A percentile compares a stretch with the other conserved stretches of the same genome.
Evolutionary conservation across 441 rosid species (phyloP).

Genomic region (Flueggea neowawraea): DNA sequence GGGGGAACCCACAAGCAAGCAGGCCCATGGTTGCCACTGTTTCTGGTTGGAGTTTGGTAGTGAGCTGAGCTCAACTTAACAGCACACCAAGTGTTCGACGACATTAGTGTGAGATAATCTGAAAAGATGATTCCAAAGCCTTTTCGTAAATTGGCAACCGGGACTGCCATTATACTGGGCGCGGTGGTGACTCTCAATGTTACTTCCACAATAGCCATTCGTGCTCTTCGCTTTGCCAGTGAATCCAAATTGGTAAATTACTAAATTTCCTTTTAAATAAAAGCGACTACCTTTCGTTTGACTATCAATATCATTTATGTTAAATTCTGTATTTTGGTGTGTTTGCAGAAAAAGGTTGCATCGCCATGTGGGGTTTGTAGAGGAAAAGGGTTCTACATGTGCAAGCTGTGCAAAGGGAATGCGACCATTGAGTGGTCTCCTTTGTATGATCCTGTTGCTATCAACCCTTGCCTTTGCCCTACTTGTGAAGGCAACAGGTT

Average conservation of each 20-base stretch:
- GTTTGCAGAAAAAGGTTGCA: slow-evolving; percentile 39
- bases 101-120: slow-evolving; percentile 37
- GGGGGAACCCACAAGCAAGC: too few species aligned
- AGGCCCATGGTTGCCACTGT: too few species aligned
- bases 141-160: slow-evolving; percentile 30
- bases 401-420: slow-evolving; percentile 80
- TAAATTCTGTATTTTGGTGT: not conserved
- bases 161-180: slow-evolving; percentile 45
- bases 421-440: slow-evolving; percentile 81
- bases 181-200: slow-evolving; percentile 49
- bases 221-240: slow-evolving; percentile 33
- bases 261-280: not conserved
- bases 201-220: slow-evolving; percentile 43
- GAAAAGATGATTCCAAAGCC: slow-evolving; percentile 56
- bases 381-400: slow-evolving; percentile 83
- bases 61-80: not conserved
- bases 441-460: slow-evolving; percentile 67
- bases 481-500: slow-evolving; percentile 89
- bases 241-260: slow-evolving; percentile 51
- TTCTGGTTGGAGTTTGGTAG: too few species aligned
- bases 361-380: slow-evolving; percentile 54
- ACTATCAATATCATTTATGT: not conserved
- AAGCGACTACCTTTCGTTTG: not conserved
- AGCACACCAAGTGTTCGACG: slow-evolving; percentile 39
- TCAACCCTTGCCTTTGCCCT: slow-evolving; percentile 86